Percentiles rank a stretch among this genome's conserved stretches.
These are phyloP conservation scores for Mycena albidolilacea DNA, from an alignment of 768 basidiomycete genomes.

Conservation along the genomic window DNA sequence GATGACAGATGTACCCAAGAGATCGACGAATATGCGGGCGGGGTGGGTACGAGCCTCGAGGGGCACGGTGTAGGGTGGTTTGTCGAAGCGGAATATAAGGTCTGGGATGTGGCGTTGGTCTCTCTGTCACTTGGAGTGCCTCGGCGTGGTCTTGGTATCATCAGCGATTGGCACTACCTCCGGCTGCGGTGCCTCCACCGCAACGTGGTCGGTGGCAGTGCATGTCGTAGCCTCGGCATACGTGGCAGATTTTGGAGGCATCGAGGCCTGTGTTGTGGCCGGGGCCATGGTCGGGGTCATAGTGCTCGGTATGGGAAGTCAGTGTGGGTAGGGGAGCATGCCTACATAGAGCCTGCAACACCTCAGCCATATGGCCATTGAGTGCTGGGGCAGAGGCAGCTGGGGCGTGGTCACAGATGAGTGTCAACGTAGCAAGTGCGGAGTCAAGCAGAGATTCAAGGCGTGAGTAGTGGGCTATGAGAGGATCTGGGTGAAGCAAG, in stretches of 20 bases:
- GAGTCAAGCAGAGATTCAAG: slow-evolving; percentile 4
- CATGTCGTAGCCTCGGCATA: not conserved
- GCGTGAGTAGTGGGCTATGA: not conserved
- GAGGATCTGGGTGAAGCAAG: not conserved
- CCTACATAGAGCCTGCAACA: not conserved
- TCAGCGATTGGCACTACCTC: too few relatives aligned
- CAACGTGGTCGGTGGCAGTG: too few relatives aligned
- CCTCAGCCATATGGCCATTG: not conserved
- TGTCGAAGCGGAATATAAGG: not conserved
- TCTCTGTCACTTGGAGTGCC: not conserved
- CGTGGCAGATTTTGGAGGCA: not conserved
- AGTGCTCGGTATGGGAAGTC: not conserved
- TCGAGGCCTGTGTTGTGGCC: not conserved
- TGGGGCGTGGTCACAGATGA: not conserved
- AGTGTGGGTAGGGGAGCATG: not conserved
- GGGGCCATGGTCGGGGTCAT: not conserved
- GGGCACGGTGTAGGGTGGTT: too few relatives aligned
- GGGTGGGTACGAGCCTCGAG: not conserved
- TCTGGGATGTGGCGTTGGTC: not conserved
- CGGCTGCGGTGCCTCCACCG: too few relatives aligned
- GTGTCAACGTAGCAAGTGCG: not conserved
- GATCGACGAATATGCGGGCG: not conserved
- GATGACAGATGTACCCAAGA: not conserved
- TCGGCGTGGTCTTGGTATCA: too few relatives aligned
- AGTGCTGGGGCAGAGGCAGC: not conserved